A percentile compares a stretch with the other conserved stretches of the same genome.
Evolutionary conservation across 2,329 filamentous ascomycete species (phyloP).

Genomic region (Ophiognomonia clavigignenti-juglandacearum): DNA sequence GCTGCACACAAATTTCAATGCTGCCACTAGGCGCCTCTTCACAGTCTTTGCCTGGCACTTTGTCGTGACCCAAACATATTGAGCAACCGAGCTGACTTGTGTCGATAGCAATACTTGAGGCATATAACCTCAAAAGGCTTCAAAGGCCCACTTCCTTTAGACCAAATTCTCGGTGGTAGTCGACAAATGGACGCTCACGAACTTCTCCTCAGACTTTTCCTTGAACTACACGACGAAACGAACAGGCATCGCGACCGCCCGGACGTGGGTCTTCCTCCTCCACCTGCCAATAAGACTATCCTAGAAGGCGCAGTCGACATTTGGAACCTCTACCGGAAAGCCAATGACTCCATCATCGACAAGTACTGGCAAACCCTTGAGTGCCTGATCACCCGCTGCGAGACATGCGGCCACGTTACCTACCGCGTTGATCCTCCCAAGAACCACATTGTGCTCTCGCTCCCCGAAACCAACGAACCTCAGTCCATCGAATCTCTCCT

Average conservation of each 20-base stretch:
- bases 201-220: conserved; percentile 77
- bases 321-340: conserved; percentile 67
- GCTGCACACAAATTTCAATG: neutral
- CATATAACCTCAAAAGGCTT: conserved; percentile 49
- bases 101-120: conserved; percentile 52
- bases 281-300: conserved; percentile 21
- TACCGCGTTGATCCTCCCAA: conserved; percentile 36
- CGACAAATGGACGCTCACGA: conserved; percentile 90
- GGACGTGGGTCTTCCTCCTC: conserved; percentile 19
- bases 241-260: conserved; percentile 52
- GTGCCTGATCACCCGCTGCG: conserved; percentile 66
- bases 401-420: conserved; percentile 46
- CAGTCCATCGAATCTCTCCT: conserved; percentile 57
- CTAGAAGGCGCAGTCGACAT: conserved; percentile 63
- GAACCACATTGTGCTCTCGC: conserved; percentile 50
- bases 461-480: conserved; percentile 25
- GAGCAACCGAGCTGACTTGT: neutral
- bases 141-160: conserved; percentile 21
- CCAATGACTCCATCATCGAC: conserved; percentile 71
- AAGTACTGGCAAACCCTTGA: conserved; percentile 76
- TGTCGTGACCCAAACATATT: no score
- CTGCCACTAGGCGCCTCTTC: neutral
- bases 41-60: neutral
- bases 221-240: conserved; percentile 80
- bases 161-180: conserved; percentile 59